Conservation (phyloP, 345 rosid genomes). For the Microcos paniculata region DNA sequence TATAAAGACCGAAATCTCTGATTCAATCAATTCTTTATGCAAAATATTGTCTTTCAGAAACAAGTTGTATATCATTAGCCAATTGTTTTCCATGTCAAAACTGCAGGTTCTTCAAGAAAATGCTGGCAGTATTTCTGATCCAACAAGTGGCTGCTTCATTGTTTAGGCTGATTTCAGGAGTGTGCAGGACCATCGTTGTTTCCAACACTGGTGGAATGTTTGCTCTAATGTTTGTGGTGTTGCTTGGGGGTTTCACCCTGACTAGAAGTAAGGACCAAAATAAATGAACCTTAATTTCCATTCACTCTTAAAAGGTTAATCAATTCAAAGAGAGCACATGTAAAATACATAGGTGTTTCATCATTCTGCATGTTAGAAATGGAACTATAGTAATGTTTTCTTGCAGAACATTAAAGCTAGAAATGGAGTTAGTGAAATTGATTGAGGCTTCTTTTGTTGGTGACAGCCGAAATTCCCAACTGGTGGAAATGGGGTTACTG, state of each 20-base stretch:
- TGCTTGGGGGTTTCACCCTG: conserved; percentile 84
- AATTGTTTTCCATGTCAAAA: not conserved
- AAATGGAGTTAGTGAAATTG: not conserved
- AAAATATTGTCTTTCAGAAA: not conserved
- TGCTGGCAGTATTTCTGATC: conserved; percentile 55
- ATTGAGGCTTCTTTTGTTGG: not conserved
- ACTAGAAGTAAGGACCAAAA: conserved; percentile 49
- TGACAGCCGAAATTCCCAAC: conserved; percentile 62
- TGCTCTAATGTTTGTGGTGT: conserved; percentile 55
- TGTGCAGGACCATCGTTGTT: conserved; percentile 74
- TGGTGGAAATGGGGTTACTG: conserved; percentile 97
- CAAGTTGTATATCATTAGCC: not conserved
- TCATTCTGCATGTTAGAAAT: conserved; percentile 56
- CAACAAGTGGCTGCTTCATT: conserved; percentile 79
- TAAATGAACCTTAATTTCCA: not conserved
- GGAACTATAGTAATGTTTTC: too few relatives aligned
- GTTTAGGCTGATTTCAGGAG: conserved; percentile 68
- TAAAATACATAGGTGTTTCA: not conserved
- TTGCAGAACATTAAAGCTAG: not conserved
- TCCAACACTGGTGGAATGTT: conserved; percentile 82
- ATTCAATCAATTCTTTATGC: not conserved
- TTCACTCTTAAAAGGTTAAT: not conserved
- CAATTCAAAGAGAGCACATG: not conserved
- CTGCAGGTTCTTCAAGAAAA: conserved; percentile 82
- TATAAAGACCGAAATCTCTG: conserved; percentile 9